A percentile compares a stretch with the other conserved stretches of the same genome.
These are phyloP conservation scores for Monilinia polystroma DNA, from an alignment of 2,329 filamentous ascomycete species.

Conservation along the genomic window DNA sequence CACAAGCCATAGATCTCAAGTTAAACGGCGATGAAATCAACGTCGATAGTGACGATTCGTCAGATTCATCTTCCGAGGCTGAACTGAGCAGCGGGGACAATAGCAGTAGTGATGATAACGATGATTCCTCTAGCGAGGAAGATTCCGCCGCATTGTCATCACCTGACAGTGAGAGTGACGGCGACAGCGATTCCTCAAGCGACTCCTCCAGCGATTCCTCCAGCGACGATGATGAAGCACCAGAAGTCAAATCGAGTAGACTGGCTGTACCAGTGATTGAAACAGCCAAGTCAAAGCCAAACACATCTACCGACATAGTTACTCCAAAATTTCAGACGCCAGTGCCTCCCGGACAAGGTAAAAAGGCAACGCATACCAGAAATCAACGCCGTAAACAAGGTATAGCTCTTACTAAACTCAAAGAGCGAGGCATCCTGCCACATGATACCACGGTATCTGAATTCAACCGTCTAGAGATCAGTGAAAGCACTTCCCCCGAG, in stretches of 20 bases:
- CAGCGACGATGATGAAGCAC: conserved; percentile 44
- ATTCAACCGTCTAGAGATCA: conserved; percentile 43
- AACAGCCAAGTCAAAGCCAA: background rate
- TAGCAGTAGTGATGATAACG: conserved; percentile 22
- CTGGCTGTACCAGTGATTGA: background rate
- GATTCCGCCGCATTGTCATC: conserved; percentile 25
- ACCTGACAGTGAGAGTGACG: conserved; percentile 22
- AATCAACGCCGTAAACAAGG: conserved; percentile 54
- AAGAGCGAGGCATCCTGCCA: conserved; percentile 52
- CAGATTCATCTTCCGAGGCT: conserved; percentile 18
- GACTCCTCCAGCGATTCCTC: conserved; percentile 37
- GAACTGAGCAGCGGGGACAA: conserved; percentile 26
- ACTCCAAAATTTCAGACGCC: background rate
- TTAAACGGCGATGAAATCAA: conserved; percentile 28
- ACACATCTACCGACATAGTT: conserved; percentile 9
- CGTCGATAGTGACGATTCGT: conserved; percentile 23
- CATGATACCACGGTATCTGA: conserved; percentile 51
- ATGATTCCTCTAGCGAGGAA: conserved; percentile 24
- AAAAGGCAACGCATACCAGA: conserved; percentile 50
- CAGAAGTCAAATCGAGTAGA: conserved; percentile 44
- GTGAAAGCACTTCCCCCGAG: conserved; percentile 31
- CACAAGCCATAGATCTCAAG: conserved; percentile 37
- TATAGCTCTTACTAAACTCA: conserved; percentile 51
- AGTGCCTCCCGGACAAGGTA: conserved; percentile 50
- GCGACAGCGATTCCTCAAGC: conserved; percentile 34